Base-by-base conservation (phyloP, 2,329 filamentous ascomycete species). In the Monilinia aucupariae region DNA sequence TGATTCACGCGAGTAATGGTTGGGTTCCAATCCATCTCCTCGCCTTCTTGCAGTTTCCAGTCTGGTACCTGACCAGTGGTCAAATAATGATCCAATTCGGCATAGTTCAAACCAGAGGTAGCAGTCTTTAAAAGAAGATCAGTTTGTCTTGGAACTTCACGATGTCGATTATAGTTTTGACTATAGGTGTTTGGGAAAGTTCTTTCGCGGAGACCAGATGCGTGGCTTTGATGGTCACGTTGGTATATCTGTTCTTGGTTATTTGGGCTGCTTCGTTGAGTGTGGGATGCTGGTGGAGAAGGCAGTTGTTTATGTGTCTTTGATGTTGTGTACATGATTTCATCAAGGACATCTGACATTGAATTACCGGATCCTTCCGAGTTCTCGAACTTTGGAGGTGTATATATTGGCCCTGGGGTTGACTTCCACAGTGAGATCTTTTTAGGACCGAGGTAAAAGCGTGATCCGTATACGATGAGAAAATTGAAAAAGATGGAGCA, bases 21-120 rank as follows among this genome's bases (percentile, higher is more conserved):
- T 17, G 59, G 62, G 0, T 84, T 85, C 85, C 88, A 91, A 70
- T 92, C 89, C 89, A 92, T 92, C 25, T 61, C 64, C n/a, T 61
- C 41, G 32, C n/a, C n/a, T n/a, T 56, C 51, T 51, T 50, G 37
- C 5, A 32, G 6, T 53, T 48, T 50, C 39, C 50, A 43, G 17
- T 34, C 50, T 41, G 51, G 63, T 20, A 56, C 9, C 45, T 53
- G 32, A 13, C 58, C 61, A 30, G 62, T 69, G n/a, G 48, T 7
- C 25, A 68, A 32, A 48, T 65, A 67, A 43, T 62, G 53, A 20
- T 27, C 37, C 13, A 59, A 54, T 34, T 66, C 66, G 3, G 6
- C n/a, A 20, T 62, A 52, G n/a, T 49, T 60, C 61, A 66, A 68
- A 22, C 64, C 52, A 9, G 54, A 32, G 6, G 54, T 58, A 5